These are phyloP conservation scores for Rhizoclosmatium hyalinum DNA, from an alignment of 371 early-diverging fungal genomes.

Conservation along the genomic window DNA sequence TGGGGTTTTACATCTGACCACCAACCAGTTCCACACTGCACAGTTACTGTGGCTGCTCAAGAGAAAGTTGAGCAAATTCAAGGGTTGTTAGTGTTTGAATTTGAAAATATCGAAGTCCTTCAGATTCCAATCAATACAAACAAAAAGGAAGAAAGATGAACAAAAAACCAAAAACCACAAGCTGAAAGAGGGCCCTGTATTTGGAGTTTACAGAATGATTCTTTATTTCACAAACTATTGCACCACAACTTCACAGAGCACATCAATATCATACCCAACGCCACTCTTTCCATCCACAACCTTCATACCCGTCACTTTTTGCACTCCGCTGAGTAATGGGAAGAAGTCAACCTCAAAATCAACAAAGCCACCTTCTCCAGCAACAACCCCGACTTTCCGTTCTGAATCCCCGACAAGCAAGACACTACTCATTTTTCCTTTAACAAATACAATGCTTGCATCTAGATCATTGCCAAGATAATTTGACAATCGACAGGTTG, in stretches of 20 bases:
- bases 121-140: too few relatives aligned
- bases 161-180: too few relatives aligned
- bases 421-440: slow-evolving; percentile 82
- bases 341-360: slow-evolving; percentile 81
- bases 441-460: slow-evolving; percentile 72
- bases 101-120: too few relatives aligned
- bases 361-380: slow-evolving; percentile 57
- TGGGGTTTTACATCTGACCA: too few relatives aligned
- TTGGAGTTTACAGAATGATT: too few relatives aligned
- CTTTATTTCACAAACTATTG: too few relatives aligned
- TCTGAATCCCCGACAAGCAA: slow-evolving; percentile 78
- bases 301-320: slow-evolving; percentile 81
- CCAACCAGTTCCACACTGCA: too few relatives aligned
- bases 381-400: slow-evolving; percentile 70
- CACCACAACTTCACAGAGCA: slow-evolving; percentile 33
- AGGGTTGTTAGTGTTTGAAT: too few relatives aligned
- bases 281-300: slow-evolving; percentile 48
- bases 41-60: too few relatives aligned
- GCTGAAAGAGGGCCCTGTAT: too few relatives aligned
- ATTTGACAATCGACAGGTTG: slow-evolving; percentile 49
- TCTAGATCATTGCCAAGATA: slow-evolving; percentile 66
- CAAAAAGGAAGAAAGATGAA: too few relatives aligned
- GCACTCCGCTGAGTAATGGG: slow-evolving; percentile 83
- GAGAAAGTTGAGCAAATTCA: too few relatives aligned
- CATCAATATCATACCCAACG: slow-evolving; percentile 37